Percentiles rank a stretch among this genome's conserved stretches.
Conservation (phyloP, 805 yeast species). For the Lipomyces orientalis region DNA sequence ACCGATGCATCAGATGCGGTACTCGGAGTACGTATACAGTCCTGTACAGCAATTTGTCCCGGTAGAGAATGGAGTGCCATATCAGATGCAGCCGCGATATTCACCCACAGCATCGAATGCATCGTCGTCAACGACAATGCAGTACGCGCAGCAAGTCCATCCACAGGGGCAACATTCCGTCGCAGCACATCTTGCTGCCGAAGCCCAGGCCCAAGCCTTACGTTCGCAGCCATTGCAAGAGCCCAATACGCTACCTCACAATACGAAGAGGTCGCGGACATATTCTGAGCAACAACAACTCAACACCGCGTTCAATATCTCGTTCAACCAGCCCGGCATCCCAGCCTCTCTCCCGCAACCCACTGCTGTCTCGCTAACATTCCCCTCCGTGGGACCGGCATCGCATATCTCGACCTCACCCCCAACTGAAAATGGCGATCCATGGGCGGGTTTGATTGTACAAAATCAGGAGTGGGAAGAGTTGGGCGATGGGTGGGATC, state of each 20-base stretch:
- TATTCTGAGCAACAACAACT: background rate
- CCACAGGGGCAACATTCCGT: background rate
- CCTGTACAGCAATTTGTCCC: background rate
- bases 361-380: background rate
- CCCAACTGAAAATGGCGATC: background rate
- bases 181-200: background rate
- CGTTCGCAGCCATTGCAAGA: background rate
- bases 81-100: background rate
- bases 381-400: background rate
- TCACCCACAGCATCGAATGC: background rate
- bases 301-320: slow-evolving; percentile 13
- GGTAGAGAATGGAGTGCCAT: background rate
- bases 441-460: slow-evolving; percentile 6
- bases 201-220: background rate
- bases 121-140: background rate
- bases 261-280: background rate
- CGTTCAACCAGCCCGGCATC: slow-evolving; percentile 3
- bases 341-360: background rate
- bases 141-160: background rate
- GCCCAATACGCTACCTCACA: background rate
- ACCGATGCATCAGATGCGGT: slow-evolving; percentile 1
- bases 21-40: background rate
- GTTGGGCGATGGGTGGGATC: slow-evolving; percentile 15
- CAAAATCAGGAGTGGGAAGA: slow-evolving; percentile 11
- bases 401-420: background rate